A percentile compares a stretch with the other conserved stretches of the same genome.
phyloP scores from a whole-genome alignment of 176 grass and related monocot species.

The Carex myosuroides region DNA sequence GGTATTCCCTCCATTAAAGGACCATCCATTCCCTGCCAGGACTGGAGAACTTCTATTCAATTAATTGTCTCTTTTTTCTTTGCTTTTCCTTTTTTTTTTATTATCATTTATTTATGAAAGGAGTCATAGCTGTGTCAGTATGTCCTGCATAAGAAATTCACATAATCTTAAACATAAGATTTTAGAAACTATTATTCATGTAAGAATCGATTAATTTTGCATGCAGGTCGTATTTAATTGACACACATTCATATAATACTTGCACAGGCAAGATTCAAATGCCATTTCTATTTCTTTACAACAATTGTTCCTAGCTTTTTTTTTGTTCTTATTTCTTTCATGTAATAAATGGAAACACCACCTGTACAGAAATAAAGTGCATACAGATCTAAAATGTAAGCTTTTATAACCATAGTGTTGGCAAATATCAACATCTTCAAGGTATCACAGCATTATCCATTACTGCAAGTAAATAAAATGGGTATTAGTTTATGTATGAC shows the following conservation, averaged over 20 bases:
- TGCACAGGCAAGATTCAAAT: not conserved
- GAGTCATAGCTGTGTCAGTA: not conserved
- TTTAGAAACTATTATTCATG: not conserved
- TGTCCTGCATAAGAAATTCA: not conserved
- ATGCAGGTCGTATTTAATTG: not conserved
- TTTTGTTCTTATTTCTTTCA: not conserved
- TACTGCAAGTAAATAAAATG: not conserved
- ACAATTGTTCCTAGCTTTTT: not conserved
- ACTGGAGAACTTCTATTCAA: too few species aligned
- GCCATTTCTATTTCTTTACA: not conserved
- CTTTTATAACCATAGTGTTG: not conserved
- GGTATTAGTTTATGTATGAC: not conserved
- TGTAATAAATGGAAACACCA: not conserved
- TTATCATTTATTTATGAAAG: too few species aligned
- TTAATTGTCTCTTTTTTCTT: too few species aligned
- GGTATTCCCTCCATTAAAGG: too few species aligned
- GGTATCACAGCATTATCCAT: not conserved
- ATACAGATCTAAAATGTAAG: not conserved
- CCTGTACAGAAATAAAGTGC: conserved; percentile 1
- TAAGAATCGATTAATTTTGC: not conserved
- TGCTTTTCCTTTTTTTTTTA: too few species aligned
- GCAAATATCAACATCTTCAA: not conserved
- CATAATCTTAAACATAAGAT: not conserved
- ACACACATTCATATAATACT: not conserved
- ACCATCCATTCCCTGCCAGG: too few species aligned